These are phyloP conservation scores for Xylona heveae DNA, from an alignment of 495 filamentous ascomycete genomes.

Conservation along the genomic window DNA sequence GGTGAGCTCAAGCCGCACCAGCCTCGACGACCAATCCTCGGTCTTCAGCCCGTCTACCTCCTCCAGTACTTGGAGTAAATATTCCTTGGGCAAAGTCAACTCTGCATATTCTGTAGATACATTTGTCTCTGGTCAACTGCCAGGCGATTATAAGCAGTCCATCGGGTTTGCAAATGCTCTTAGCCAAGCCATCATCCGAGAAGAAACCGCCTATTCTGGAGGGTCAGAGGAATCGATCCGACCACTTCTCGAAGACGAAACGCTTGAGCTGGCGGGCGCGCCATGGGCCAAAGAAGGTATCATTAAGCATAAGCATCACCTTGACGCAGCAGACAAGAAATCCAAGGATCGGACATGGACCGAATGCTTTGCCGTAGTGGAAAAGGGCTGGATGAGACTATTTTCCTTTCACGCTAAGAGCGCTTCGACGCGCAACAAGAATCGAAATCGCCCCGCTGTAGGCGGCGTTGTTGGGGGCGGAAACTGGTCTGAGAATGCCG, in stretches of 20 bases:
- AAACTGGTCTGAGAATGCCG: constrained; percentile 7
- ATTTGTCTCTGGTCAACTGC: constrained; percentile 54
- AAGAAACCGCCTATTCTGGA: constrained; percentile 32
- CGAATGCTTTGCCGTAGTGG: constrained; percentile 93
- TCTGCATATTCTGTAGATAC: constrained; percentile 85
- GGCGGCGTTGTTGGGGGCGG: constrained; percentile 5
- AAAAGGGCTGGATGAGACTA: constrained; percentile 85
- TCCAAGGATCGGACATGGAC: constrained; percentile 86
- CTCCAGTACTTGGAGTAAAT: constrained; percentile 86
- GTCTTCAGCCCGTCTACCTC: constrained; percentile 82
- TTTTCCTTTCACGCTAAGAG: constrained; percentile 69
- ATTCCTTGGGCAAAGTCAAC: constrained; percentile 71
- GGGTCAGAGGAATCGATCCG: constrained; percentile 19
- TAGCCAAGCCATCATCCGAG: constrained; percentile 88
- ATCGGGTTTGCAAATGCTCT: constrained; percentile 96
- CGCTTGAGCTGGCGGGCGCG: constrained; percentile 68
- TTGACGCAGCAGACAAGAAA: constrained; percentile 72
- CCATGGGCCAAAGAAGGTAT: constrained; percentile 97
- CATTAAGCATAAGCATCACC: constrained; percentile 87
- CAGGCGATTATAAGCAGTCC: constrained; percentile 78
- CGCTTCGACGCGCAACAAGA: constrained; percentile 46
- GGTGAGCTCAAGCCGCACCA: constrained; percentile 80
- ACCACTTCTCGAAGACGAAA: constrained; percentile 76
- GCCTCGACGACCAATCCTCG: constrained; percentile 75
- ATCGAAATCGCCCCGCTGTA: constrained; percentile 14